phyloP scores from a whole-genome alignment of 202 grass and related monocot species.

The Hordeum pubiflorum region DNA sequence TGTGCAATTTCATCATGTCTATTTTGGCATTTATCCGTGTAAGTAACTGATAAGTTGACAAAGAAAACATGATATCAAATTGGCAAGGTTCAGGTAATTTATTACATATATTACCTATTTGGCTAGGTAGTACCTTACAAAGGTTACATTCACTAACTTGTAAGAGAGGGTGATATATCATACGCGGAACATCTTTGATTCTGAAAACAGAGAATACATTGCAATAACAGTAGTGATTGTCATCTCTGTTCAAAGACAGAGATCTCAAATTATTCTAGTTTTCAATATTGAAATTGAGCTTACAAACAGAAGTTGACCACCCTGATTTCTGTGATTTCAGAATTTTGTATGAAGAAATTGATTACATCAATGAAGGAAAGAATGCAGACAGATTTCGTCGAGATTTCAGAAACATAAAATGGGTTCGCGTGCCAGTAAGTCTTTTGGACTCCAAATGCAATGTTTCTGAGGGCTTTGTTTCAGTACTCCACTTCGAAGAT shows the following conservation, averaged over 20 bases:
- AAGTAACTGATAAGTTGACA: not conserved
- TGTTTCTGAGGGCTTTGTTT: constrained; percentile 13
- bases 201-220: not conserved
- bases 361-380: constrained; percentile 98
- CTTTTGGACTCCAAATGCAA: constrained; percentile 22
- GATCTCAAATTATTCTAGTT: not conserved
- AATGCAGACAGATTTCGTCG: constrained; percentile 96
- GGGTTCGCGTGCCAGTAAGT: constrained; percentile 92
- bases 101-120: not conserved
- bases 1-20: not conserved
- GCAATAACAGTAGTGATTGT: not conserved
- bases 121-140: not conserved
- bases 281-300: constrained; percentile 13
- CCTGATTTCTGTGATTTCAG: constrained; percentile 42
- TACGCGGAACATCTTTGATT: not conserved
- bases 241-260: not conserved
- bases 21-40: not conserved
- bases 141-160: not conserved
- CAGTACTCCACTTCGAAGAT: not conserved
- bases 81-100: not conserved
- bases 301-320: not conserved
- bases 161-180: not conserved
- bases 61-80: not conserved
- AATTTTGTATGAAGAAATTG: constrained; percentile 97
- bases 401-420: constrained; percentile 98